Conservation (phyloP, 352 stramenopile species). For the Plasmopara viticola region DNA sequence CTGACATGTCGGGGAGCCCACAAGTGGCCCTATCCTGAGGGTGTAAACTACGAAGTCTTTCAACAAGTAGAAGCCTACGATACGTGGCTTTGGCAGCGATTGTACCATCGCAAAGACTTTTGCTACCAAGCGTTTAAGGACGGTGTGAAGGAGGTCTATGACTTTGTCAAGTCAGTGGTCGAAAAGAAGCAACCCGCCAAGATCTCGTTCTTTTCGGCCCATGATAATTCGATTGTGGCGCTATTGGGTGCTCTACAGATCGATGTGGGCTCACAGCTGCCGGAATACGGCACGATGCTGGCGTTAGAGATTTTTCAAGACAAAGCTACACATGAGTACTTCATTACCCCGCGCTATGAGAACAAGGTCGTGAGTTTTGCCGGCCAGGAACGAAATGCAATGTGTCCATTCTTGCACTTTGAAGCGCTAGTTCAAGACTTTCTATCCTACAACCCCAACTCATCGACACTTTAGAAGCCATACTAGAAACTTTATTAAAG, state of each 20-base stretch:
- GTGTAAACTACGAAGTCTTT: constrained; percentile 57
- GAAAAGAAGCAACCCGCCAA: constrained; percentile 29
- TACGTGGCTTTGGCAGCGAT: constrained; percentile 73
- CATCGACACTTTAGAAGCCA: not conserved
- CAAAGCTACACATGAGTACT: constrained; percentile 33
- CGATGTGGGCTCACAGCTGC: constrained; percentile 44
- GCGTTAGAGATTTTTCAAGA: constrained; percentile 68
- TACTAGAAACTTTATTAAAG: constrained; percentile 8
- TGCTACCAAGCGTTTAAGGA: constrained; percentile 57
- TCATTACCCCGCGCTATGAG: constrained; percentile 58
- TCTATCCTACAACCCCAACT: constrained; percentile 16
- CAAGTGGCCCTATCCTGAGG: constrained; percentile 52
- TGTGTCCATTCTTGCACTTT: constrained; percentile 64
- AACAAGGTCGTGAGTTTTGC: constrained; percentile 41
- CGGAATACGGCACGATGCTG: constrained; percentile 65
- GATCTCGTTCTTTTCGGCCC: constrained; percentile 78
- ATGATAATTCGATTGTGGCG: constrained; percentile 82
- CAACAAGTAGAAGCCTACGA: constrained; percentile 57
- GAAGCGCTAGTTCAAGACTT: constrained; percentile 50
- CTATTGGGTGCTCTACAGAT: constrained; percentile 65
- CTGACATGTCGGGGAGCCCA: constrained; percentile 64
- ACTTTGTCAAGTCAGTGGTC: constrained; percentile 44
- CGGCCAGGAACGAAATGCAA: constrained; percentile 40
- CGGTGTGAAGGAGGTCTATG: constrained; percentile 53
- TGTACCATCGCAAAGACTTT: constrained; percentile 60